Base-by-base conservation (phyloP, 495 filamentous ascomycete species). In the Letharia lupina region DNA sequence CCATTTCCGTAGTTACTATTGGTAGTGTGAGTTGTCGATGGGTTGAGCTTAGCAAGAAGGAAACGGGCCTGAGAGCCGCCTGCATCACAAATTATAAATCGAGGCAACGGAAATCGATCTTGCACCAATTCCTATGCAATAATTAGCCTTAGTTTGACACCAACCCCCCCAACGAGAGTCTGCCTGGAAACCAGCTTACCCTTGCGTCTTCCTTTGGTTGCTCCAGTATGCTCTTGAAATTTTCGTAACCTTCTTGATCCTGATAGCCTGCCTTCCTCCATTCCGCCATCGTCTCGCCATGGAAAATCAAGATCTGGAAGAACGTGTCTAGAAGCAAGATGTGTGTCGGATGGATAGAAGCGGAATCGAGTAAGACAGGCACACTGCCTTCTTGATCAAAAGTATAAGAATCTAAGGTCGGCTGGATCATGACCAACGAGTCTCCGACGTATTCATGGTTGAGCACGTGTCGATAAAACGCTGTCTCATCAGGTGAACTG, bases 251-350 rank as follows among this genome's bases (percentile, higher is more conserved):
- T 71, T 98, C 94, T 76, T 97, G 93, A 3, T 98, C 93, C 65
- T 99, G 95, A 71, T 98, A 99, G 4, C 95, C 95, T 20, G 91
- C 91, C 77, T 99, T 98, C 70, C 92, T 88, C 95, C 95, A 99
- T 73, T 97, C 91, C 1, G 95, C 95, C 74, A 98, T 89, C 5
- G 93, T 98, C 79, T 98, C 94, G 60, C 95, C 95, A 73, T 98
- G 90, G 84, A 97, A 98, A 69, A 99, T 99, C 61, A 99, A 86
- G 67, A 99, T 98, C 75, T 98, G 95, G 87, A 99, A 99, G 81
- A 98, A 99, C 20, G 93, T 97, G 71, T 99, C 95, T 47, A 99
- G 86, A 16, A 99, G 86, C 59, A 99, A 85, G 67, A 98, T 93
- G 67, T 96, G 93, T 31, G 91, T 88, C 18, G 93, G 89, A 70